Evolutionary conservation across 768 basidiomycete genomes (phyloP), one percentile per base, ranked within the genome.

Genomic region (Amanita muscaria): DNA sequence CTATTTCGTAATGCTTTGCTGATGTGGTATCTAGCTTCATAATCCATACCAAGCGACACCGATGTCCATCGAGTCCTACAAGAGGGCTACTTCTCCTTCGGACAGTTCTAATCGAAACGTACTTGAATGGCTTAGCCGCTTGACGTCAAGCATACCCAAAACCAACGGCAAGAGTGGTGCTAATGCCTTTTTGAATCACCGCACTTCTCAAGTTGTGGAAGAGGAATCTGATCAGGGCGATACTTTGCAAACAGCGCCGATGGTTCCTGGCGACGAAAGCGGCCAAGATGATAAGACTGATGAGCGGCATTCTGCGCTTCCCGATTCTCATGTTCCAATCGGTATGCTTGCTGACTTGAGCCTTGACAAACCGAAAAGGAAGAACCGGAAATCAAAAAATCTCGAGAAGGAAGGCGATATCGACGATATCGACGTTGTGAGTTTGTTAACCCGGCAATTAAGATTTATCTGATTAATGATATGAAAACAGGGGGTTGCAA

Each of bases 21-120:
- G n/a, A 44, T 8, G 46, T 31, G 12, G 12, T 33, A 12, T 31
- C 27, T 60, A 85, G 80, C 63, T 88, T 23, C 86, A 88, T 52
- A 88, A 88, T 51, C 86, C 86, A 2, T 88, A 86, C 58, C 65
- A 76, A 38, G 83, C 86, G 6, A 88, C 84, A 0, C 85, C 86
- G 4, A 69, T 88, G 42, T 78, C 83, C 2, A 85, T 88, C 49
- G 82, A 81, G 4, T 83, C 85, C 2, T 88, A 87, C 56, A 73
- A 80, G 30, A 74, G 80, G 73, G 83, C 85, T 4, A 84, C 83
- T 0, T 83, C 84, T 0, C 80, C 84, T 3, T 79, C 80, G 4
- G 85, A 88, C 54, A 70, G 74, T 41, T 75, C 76, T 52, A 85
- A 86, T 46, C 61, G 72, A 23, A 77, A 77, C 47, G 73, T 86